Evolutionary conservation across 2,329 filamentous ascomycete species (phyloP).

Genomic region (Helotiales sp.): DNA sequence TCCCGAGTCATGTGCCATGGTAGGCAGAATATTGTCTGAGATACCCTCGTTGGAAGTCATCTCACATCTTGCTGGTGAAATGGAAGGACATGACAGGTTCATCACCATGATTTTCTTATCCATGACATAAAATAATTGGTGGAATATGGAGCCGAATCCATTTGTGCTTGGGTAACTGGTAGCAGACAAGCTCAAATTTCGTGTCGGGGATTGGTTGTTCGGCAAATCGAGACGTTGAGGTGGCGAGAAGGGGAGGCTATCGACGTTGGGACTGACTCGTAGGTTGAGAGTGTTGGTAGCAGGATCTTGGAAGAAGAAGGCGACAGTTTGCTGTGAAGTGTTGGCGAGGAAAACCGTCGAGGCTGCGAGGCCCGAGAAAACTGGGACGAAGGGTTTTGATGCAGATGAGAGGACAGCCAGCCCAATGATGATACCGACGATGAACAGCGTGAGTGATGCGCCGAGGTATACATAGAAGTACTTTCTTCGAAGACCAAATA

Average conservation of each 20-base stretch:
- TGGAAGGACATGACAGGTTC: constrained; percentile 4
- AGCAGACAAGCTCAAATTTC: constrained; percentile 4
- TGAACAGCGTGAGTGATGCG: background rate
- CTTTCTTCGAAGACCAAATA: constrained; percentile 1
- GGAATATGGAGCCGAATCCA: constrained; percentile 1
- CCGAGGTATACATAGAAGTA: background rate
- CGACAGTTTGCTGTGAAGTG: background rate
- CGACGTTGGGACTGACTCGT: background rate
- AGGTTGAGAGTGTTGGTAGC: background rate
- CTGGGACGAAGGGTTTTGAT: background rate
- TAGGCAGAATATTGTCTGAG: background rate
- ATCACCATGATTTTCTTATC: background rate
- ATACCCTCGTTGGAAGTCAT: background rate
- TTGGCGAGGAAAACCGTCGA: constrained; percentile 2
- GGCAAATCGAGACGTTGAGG: background rate
- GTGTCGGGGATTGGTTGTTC: background rate
- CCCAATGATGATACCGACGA: background rate
- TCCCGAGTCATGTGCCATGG: constrained; percentile 2
- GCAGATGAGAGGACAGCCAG: background rate
- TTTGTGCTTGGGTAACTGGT: constrained; percentile 1
- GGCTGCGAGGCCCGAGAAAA: background rate
- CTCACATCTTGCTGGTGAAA: background rate
- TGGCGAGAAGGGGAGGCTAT: background rate
- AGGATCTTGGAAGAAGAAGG: constrained; percentile 5
- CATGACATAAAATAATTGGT: constrained; percentile 8